Evolutionary conservation across 2,329 filamentous ascomycete genomes (phyloP), one percentile per base, ranked within the genome.

Genomic region (Epichloe gansuensis): DNA sequence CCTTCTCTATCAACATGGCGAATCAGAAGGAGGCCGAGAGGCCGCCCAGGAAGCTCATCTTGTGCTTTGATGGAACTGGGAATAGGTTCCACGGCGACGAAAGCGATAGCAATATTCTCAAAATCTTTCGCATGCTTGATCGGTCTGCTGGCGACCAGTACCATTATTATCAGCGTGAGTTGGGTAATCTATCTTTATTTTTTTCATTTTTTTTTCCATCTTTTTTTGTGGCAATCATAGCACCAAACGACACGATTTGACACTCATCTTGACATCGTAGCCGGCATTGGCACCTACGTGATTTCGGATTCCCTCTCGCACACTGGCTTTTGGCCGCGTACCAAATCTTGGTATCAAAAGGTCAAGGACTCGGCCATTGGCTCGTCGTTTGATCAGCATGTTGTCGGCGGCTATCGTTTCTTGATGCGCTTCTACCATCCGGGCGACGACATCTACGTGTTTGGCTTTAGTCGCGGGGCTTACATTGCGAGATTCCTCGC

Each of bases 391-490:
- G 86, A 85, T 58, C 77, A 88, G 52, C 87, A 93, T 67, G 87
- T 93, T 11, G 86, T 93, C 59, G 87, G 83, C 7, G 87, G 86
- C 1, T 93, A 93, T 66, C 81, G 82, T 51, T 88, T 90, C 64
- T 71, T 89, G 45, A 87, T 88, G 83, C 77, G 81, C 17, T 85
- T 83, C 63, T 87, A 87, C 63, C 73, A 74, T 44, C 75, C 77
- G 0, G 77, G 77, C 25, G 78, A 82, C 54, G 75, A 81, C 53
- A 84, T 87, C 38, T 87, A 81, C 62, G 80, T 87, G 67, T 87
- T 87, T 54, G 85, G 85, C 0, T 89, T 88, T 67, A 84, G 80
- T 43, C 77, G 85, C 21, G 85, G 85, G 17, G 77, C 84, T 1
- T 88, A 88, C 60, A 84, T 85, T 43, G 85, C 84, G 0, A 78